Evolutionary conservation across 1,139 yeast species (phyloP), one percentile per base, ranked within the genome.

Genomic region (Hansenula sp.): DNA sequence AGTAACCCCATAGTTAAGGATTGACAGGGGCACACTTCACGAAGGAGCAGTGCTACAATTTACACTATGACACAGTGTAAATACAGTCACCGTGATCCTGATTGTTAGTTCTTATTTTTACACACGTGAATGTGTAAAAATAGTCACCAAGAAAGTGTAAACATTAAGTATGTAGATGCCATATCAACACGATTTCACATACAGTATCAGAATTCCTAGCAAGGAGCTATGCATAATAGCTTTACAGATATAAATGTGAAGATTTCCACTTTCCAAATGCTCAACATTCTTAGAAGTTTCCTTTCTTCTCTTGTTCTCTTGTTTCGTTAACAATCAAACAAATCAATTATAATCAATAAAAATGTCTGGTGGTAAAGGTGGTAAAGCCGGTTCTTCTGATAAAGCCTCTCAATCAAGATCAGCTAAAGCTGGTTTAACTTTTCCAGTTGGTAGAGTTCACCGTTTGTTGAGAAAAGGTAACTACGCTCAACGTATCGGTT

Each of bases 401-500:
- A 90, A 90, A 74, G 89, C 94, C 60, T 84, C 97, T 62, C 92
- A 94, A 72, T 85, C 97, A 44, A 89, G 97, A 81, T 90, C 97
- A 58, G 83, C 96, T 51, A 90, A 88, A 77, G 97, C 97, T 66
- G 97, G 97, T 69, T 82, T 90, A 68, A 87, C 96, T 60, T 90
- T 92, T 95, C 97, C 97, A 73, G 97, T 92, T 59, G 97, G 97
- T 72, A 92, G 97, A 83, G 94, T 90, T 56, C 97, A 90, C 79
- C 83, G 97, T 77, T 79, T 89, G 62, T 76, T 90, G 63, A 87
- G 96, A 80, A 89, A 86, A 75, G 97, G 97, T 65, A 90, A 90
- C 82, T 90, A 90, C 75, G 97, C 97, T 60, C 97, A 90, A 77
- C 86, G 97, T 79, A 84, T 90, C 61, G 97, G 97, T 80, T 90